Evolutionary conservation across 2,329 filamentous ascomycete species (phyloP), one percentile per base, ranked within the genome.

Genomic region (Ophiostoma tasmaniense): DNA sequence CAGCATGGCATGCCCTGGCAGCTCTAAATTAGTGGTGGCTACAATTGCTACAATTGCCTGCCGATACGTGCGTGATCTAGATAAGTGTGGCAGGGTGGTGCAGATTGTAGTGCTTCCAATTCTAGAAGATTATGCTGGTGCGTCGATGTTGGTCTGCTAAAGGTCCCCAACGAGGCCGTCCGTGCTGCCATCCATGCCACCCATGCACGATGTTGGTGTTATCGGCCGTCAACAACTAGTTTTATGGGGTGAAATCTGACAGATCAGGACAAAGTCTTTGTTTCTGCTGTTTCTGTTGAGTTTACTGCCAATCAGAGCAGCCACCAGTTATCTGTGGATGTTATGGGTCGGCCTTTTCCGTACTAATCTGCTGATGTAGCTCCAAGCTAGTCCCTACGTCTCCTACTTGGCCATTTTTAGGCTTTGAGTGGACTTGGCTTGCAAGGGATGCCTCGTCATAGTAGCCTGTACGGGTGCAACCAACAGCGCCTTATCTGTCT

Each of bases 291-390:
- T 39, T 33, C 59, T 64, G 30, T 35, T 64, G 61, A 33, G 61
- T 1, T 20, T 7, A 22, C 61, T 35, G 14, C 61, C 61, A 64
- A 64, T 64, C 28, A 35, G 7, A 64, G 30, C 14, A n/a, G 61
- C 30, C 61, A 64, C 5, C 61, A 64, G 61, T 64, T 64, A 64
- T 64, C 61, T 64, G 61, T 64, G 61, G 61, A 64, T 64, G 61
- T 22, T 37, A 35, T 37, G 33, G 33, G 61, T 64, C 61, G 30
- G 61, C 61, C 20, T 64, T 17, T 64, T 35, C 61, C 61, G 61
- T 62, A 64, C 61, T 64, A 35, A 64, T 64, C 59, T 62, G 59
- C 59, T 62, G 59, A 62, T 62, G n/a, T 62, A 33, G 28, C 59
- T 62, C 22, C 22, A 28, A 61, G 55, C 55, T 61, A 61, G 10